Evolutionary conservation across 306 rosid species (phyloP), one percentile per base, ranked within the genome.

Genomic region (Herpetospermum pedunculosum): DNA sequence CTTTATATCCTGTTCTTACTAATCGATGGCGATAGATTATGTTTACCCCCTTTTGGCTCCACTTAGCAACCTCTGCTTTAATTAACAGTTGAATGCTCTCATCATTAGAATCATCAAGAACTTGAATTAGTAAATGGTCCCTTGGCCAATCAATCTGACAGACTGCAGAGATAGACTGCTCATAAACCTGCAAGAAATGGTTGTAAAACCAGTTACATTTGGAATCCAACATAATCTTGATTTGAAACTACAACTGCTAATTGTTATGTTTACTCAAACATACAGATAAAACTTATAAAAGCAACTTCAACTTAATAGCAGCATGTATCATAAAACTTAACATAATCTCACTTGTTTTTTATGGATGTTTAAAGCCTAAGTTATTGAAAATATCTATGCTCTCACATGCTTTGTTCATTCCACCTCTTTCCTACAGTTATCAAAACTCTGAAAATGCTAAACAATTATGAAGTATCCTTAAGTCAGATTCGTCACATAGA

Each of bases 131-230:
- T 74, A 93, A 59, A 54, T 83, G 81, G 75, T 89, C 96, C 85
- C 83, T 88, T 19, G 98, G 98, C 98, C 98, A 93, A 76, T 93
- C 92, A 47, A 93, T 84, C 65, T 80, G 93, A 75, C 97, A 93
- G 43, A 86, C 96, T 19, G 98, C 98, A 43, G 97, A 88, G 75
- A 93, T 93, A 69, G 98, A 93, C 74, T 90, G 98, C 78, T 90
- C 97, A 62, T 90, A 93, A 46, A 93, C 98, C 98, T 93, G 89
- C 86, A 80, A 54, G 49, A 81, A 75, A 43, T 29, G 78, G 29
- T 73, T 32, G 25, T 43, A 75, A 49, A 70, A 72, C 64, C 14
- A 69, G 19, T 52, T 68, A 53, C 12, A 43, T 43, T 65, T 29
- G 43, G 55, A 77, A 21, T 80, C 38, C 68, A 64, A 43, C 32